phyloP scores from a whole-genome alignment of 2,329 filamentous ascomycete genomes.

The Alternaria arbusti region DNA sequence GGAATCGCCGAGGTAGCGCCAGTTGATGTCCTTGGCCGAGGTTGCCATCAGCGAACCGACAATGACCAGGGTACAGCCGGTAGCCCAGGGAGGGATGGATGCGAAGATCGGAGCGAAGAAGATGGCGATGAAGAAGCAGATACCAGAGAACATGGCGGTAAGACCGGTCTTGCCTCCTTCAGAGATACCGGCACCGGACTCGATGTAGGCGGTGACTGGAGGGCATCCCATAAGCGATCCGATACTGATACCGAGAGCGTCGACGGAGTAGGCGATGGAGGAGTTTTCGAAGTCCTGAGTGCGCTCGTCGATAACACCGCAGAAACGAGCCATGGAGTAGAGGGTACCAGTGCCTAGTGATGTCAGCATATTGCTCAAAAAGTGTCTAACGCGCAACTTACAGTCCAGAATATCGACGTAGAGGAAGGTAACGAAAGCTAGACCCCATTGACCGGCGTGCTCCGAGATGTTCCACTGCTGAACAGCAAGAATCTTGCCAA shows the following conservation, averaged over 20 bases:
- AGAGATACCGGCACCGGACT: slow-evolving; percentile 87
- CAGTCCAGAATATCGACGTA: slow-evolving; percentile 90
- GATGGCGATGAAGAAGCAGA: slow-evolving; percentile 80
- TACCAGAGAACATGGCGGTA: slow-evolving; percentile 77
- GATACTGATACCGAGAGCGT: slow-evolving; percentile 81
- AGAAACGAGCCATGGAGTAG: slow-evolving; percentile 89
- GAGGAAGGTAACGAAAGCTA: slow-evolving; percentile 86
- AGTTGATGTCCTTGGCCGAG: slow-evolving; percentile 83
- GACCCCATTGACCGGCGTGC: slow-evolving; percentile 77
- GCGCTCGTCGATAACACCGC: slow-evolving; percentile 77
- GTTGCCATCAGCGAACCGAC: slow-evolving; percentile 88
- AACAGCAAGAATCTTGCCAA: slow-evolving; percentile 70
- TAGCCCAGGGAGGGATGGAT: slow-evolving; percentile 87
- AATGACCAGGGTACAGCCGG: slow-evolving; percentile 84
- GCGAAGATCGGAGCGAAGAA: slow-evolving; percentile 93
- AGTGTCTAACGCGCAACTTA: slow-evolving; percentile 11
- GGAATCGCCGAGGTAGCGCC: slow-evolving; percentile 79
- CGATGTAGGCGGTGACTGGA: slow-evolving; percentile 85
- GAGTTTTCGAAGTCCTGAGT: slow-evolving; percentile 90
- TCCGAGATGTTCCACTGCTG: slow-evolving; percentile 75
- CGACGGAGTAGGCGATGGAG: slow-evolving; percentile 81
- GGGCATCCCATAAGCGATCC: slow-evolving; percentile 78
- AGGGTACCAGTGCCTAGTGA: slow-evolving; percentile 71
- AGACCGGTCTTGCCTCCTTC: slow-evolving; percentile 86
- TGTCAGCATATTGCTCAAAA: slow-evolving; percentile 1